Evolutionary conservation across 139 green algal genomes (phyloP), one percentile per base, ranked within the genome.

Genomic region (Asterochloris sp.): DNA sequence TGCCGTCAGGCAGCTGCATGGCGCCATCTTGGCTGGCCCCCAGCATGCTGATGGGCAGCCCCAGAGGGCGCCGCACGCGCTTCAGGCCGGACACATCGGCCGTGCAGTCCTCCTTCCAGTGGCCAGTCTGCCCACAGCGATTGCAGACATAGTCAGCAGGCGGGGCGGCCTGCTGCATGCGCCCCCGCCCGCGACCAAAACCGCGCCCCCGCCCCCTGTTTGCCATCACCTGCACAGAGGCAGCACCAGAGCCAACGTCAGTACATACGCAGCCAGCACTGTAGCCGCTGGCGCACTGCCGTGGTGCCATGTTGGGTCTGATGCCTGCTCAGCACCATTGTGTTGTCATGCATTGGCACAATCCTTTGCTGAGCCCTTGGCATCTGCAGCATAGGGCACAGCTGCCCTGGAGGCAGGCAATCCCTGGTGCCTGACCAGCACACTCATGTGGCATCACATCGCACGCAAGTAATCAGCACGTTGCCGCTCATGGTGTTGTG

Each of bases 31-130:
- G 78, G 10, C 76, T 91, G 60, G 69, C 61, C 17, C 83, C 87
- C 69, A 95, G 80, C 24, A 87, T 71, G 0, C 82, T 90, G 80
- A 94, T 86, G 29, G 92, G 92, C 73, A 95, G 95, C 83, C 92
- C 92, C 54, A 89, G 82, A 16, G 92, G 91, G 26, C 81, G 82
- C 15, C 89, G 86, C 27, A 95, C 87, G 23, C 87, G 74, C 81
- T 92, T 92, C 27, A 78, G 74, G 74, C 91, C 89, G 75, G 95
- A 89, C 54, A 86, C 88, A 13, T 92, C 87, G 1, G 92, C 94
- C n/a, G 94, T 93, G 85, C 94, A 97, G 81, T 96, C 87, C 61
- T 87, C 82, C 16, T 91, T 82, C 64, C 82, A 95, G 88, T 96
- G 92, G 8, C 88, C 91, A 4, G 60, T 67, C 64, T 86, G 69